Base-by-base conservation (phyloP, 2,329 filamentous ascomycete genomes). In the Metarhizium anisopliae region DNA sequence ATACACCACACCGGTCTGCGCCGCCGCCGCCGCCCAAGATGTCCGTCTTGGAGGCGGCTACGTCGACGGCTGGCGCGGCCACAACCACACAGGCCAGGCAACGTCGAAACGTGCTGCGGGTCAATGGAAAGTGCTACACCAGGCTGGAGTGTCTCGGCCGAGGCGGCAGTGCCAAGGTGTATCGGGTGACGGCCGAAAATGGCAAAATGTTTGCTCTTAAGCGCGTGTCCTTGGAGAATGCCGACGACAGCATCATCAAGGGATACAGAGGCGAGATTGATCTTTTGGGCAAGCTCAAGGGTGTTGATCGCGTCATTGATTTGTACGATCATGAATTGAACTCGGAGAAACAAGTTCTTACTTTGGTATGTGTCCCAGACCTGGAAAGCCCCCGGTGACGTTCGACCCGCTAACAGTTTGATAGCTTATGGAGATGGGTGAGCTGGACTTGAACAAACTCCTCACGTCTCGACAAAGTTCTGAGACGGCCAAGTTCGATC, bases 211-310 rank as follows among this genome's bases (percentile, higher is more conserved):
- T 96, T 71, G 94, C 94, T 1, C 74, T 99, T 61, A 99, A 99
- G 74, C 82, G 90, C 51, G 94, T 99, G 29, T 90, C 93, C 53
- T 78, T 97, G 7, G 91, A 95, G 66, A 88, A 93, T 64, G 89
- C 90, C 32, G 93, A 99, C 66, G 90, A 94, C 61, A 77, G 79
- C 29, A 89, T 90, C 1, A 83, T 99, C 53, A 81, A 83, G 56
- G 93, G 93, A 1, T 97, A 89, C 75, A 94, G 95, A 69, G 93
- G 93, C 55, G 94, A 99, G 70, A 99, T 99, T 57, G 92, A 96
- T 63, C 77, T 99, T 14, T 77, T 99, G 20, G 85, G 84, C 61
- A 92, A 87, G 68, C 76, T 99, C 14, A 83, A 85, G 47, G 87
- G 88, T 42, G 89, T 96, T 1, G 91, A 96, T 58, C 83, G 94